These are phyloP conservation scores for Salvia rosmarinus DNA, from an alignment of 257 asterid species.

Conservation along the genomic window DNA sequence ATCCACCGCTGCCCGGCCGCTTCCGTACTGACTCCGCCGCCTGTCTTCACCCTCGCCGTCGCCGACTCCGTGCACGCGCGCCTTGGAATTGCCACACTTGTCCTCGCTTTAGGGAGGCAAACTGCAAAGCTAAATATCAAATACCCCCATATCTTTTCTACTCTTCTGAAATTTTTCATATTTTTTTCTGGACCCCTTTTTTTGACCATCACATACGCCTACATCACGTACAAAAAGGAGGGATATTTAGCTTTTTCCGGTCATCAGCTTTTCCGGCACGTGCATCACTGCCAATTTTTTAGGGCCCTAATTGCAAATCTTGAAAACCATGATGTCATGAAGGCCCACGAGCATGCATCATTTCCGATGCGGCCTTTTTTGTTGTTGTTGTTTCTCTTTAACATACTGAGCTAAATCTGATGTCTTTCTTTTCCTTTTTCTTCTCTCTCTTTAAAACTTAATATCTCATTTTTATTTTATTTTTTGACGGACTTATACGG, in stretches of 20 bases:
- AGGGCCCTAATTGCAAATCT: constrained; percentile 25
- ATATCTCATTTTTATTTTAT: too few relatives aligned
- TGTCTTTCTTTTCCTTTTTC: too few relatives aligned
- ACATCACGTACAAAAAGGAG: constrained; percentile 28
- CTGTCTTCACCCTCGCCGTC: constrained; percentile 41
- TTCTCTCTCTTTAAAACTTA: too few relatives aligned
- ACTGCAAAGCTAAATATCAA: constrained; percentile 15
- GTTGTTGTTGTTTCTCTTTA: too few relatives aligned
- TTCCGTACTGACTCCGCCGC: constrained; percentile 46
- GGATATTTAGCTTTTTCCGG: constrained; percentile 15
- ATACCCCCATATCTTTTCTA: background rate
- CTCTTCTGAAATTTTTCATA: background rate
- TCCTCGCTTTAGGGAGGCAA: constrained; percentile 58
- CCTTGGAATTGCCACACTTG: constrained; percentile 52
- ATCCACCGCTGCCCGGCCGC: constrained; percentile 52
- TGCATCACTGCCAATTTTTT: constrained; percentile 13
- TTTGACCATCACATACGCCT: constrained; percentile 17
- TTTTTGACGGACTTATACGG: too few relatives aligned
- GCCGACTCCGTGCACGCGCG: constrained; percentile 54
- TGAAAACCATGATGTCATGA: constrained; percentile 40
- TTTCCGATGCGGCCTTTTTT: constrained; percentile 10
- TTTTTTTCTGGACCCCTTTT: background rate
- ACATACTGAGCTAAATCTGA: too few relatives aligned
- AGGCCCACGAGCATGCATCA: constrained; percentile 31
- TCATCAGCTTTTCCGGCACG: constrained; percentile 22